Evolutionary conservation across 306 rosid genomes (phyloP).

Genomic region (Quercus glauca): DNA sequence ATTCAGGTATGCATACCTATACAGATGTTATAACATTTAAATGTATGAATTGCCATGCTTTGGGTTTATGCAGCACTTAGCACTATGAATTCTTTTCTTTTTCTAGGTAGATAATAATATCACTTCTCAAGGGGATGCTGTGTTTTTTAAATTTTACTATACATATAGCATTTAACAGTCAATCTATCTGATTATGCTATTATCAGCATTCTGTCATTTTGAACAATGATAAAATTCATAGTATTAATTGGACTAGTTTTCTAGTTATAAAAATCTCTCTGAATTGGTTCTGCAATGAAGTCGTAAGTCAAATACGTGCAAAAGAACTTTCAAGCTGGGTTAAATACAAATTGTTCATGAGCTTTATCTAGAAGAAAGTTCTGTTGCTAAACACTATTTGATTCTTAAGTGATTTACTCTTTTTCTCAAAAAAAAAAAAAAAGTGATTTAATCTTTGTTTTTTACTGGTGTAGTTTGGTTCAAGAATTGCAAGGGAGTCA

Average conservation of each 20-base stretch:
- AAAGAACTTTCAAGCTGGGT: neutral
- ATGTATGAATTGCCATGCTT: neutral
- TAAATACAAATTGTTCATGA: neutral
- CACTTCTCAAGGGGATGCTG: neutral
- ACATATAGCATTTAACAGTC: neutral
- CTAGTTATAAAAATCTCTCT: neutral
- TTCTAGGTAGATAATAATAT: neutral
- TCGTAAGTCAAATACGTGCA: neutral
- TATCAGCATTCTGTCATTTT: too few relatives aligned
- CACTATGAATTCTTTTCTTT: neutral
- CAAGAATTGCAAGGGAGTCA: conserved; percentile 94
- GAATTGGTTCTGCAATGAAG: neutral
- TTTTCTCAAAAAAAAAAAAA: neutral
- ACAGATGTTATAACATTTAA: neutral
- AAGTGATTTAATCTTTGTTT: conserved; percentile 20
- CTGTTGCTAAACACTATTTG: neutral
- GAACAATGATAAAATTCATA: neutral
- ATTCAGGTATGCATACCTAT: conserved; percentile 63
- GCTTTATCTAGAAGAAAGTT: neutral
- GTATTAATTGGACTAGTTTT: neutral
- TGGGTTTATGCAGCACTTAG: neutral
- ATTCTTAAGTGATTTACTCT: conserved; percentile 9
- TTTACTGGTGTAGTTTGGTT: conserved; percentile 70
- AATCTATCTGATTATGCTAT: neutral
- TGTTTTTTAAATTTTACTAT: neutral